Evolutionary conservation across 192 early-diverging fungal species (phyloP).

Genomic region (Gonapodya prolifera): DNA sequence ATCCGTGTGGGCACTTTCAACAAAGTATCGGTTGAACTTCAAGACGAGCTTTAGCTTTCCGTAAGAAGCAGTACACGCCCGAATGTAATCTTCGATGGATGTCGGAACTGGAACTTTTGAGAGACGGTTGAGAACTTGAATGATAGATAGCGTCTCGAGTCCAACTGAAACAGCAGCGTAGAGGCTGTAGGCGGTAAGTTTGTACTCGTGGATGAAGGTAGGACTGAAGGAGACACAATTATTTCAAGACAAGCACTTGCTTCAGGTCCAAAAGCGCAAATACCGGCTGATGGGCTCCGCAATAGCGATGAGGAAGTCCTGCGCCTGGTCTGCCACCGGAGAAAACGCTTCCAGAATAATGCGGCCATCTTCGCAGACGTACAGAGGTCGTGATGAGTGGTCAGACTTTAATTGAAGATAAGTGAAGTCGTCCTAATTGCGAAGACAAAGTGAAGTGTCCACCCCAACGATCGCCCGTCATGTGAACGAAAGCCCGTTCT

Average conservation of each 20-base stretch:
- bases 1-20: conserved; percentile 78
- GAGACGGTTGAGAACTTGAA: conserved; percentile 75
- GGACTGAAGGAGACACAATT: conserved; percentile 38
- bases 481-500: not conserved
- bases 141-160: conserved; percentile 78
- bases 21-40: conserved; percentile 86
- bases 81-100: conserved; percentile 60
- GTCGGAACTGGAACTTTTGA: conserved; percentile 78
- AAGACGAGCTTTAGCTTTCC: conserved; percentile 95
- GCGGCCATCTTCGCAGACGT: conserved; percentile 67
- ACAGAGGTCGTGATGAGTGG: conserved; percentile 78
- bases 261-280: too few relatives aligned
- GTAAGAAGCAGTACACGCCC: conserved; percentile 69
- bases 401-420: conserved; percentile 73
- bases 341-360: conserved; percentile 96
- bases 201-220: conserved; percentile 80
- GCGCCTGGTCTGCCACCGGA: conserved; percentile 86
- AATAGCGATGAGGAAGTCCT: conserved; percentile 83
- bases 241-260: too few relatives aligned
- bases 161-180: conserved; percentile 98
- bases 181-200: conserved; percentile 84
- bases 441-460: not conserved
- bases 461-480: not conserved
- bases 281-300: conserved; percentile 86
- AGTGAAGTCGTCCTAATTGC: conserved; percentile 24